phyloP scores from a whole-genome alignment of 805 yeast genomes.

The Metschnikowia cubensis region DNA sequence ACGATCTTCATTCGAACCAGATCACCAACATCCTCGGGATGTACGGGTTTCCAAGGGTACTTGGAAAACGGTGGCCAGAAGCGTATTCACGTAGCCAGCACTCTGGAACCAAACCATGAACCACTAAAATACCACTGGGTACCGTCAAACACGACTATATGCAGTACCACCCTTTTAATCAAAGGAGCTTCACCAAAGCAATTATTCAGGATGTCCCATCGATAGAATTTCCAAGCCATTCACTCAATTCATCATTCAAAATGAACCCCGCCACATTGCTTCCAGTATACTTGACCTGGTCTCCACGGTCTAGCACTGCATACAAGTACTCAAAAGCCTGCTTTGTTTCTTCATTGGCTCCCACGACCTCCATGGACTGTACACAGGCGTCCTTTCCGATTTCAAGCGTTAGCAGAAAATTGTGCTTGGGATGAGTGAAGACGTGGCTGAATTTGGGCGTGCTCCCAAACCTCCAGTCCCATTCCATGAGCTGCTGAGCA shows the following conservation, averaged over 20 bases:
- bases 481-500: conserved; percentile 42
- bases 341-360: conserved; percentile 3
- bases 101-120: no score
- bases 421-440: conserved; percentile 31
- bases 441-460: conserved; percentile 70
- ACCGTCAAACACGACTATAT: no score
- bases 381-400: conserved; percentile 46
- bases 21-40: no score
- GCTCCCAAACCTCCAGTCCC: conserved; percentile 74
- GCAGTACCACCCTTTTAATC: no score
- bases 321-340: conserved; percentile 33
- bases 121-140: no score
- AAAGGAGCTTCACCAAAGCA: not conserved
- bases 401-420: conserved; percentile 30
- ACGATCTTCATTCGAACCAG: no score
- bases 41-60: no score
- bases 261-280: conserved; percentile 43
- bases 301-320: conserved; percentile 23
- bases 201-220: conserved; percentile 37
- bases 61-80: no score
- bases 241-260: conserved; percentile 39
- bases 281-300: conserved; percentile 36
- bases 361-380: conserved; percentile 18
- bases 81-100: no score
- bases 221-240: conserved; percentile 43